Conservation (phyloP, 1,284 basidiomycete species). For the Papiliotrema terrestris region DNA sequence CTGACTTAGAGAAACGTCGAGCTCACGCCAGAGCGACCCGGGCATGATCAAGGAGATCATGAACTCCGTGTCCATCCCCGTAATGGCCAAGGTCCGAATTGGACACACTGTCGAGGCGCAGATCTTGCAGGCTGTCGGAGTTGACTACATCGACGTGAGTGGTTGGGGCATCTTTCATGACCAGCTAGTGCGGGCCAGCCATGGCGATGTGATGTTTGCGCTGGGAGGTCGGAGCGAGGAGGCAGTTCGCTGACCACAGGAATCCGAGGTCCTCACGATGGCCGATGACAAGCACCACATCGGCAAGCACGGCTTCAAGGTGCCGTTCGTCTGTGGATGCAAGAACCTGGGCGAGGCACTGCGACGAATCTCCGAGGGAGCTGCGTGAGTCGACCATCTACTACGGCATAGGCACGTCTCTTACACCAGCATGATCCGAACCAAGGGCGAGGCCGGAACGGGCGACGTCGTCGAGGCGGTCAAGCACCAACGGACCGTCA, state of each 20-base stretch:
- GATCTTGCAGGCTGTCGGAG: constrained; percentile 90
- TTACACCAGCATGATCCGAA: constrained; percentile 67
- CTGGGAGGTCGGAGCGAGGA: background rate
- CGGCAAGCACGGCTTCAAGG: constrained; percentile 88
- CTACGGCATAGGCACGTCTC: background rate
- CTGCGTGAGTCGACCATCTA: constrained; percentile 57
- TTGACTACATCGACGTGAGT: constrained; percentile 87
- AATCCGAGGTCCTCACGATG: constrained; percentile 92
- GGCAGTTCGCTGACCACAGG: constrained; percentile 49
- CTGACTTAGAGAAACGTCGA: background rate
- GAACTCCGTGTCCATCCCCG: constrained; percentile 79
- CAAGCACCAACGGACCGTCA: constrained; percentile 80
- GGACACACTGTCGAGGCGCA: constrained; percentile 97
- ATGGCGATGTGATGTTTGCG: background rate
- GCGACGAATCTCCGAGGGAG: constrained; percentile 93
- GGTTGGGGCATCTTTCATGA: background rate
- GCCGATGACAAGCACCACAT: constrained; percentile 79
- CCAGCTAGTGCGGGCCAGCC: background rate
- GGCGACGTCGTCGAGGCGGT: constrained; percentile 98
- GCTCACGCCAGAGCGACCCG: constrained; percentile 71
- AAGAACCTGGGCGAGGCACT: constrained; percentile 76
- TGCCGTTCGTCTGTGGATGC: constrained; percentile 60
- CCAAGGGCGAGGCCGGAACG: constrained; percentile 95
- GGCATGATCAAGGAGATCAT: constrained; percentile 96
- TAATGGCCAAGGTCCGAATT: constrained; percentile 65